Base-by-base conservation (phyloP, 139 green algal species). In the Tetraselmis striata region DNA sequence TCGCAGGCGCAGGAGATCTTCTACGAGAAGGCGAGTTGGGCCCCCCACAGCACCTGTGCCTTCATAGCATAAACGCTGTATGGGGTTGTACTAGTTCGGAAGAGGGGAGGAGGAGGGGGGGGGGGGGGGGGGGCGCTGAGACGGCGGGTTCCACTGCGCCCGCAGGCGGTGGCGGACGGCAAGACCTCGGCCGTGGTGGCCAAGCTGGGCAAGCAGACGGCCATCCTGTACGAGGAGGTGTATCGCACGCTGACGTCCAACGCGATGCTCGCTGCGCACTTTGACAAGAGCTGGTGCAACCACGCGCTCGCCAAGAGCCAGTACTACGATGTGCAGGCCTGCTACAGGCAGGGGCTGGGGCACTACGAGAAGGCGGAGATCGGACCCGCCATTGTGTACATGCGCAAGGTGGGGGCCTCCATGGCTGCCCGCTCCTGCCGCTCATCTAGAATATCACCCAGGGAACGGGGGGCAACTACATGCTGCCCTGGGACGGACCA, bases 251-350 rank as follows among this genome's bases (percentile, higher is more conserved):
- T 97, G 32, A 80, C 32, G 26, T 22, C 25, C 26, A 28, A 77
- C 74, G 23, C 74, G 31, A 67, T 18, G 22, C 83, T 97, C 23
- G 84, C 80, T 23, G 45, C 83, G 67, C 92, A 97, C 90, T 95
- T 98, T 88, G 95, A 98, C 85, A 92, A 90, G 83, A 88, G 86
- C 30, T 97, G 93, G 93, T 59, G 77, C 28, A 83, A 81, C 32
- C 87, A 90, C 81, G 84, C 85, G 1, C 30, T 77, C 2, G 90
- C 91, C 59, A 93, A 92, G 81, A 31, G 28, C 30, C 79, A 86
- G 23, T 84, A 93, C 84, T 93, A 94, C 85, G 88, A 94, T 30
- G 90, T 88, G 0, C 92, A 94, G 80, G 83, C 86, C n/a, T 76
- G 31, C 79, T 75, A 59, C 28, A 77, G 28, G 79, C 79, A 77